phyloP scores from a whole-genome alignment of 495 filamentous ascomycete species.

The Cairneyella variabilis region DNA sequence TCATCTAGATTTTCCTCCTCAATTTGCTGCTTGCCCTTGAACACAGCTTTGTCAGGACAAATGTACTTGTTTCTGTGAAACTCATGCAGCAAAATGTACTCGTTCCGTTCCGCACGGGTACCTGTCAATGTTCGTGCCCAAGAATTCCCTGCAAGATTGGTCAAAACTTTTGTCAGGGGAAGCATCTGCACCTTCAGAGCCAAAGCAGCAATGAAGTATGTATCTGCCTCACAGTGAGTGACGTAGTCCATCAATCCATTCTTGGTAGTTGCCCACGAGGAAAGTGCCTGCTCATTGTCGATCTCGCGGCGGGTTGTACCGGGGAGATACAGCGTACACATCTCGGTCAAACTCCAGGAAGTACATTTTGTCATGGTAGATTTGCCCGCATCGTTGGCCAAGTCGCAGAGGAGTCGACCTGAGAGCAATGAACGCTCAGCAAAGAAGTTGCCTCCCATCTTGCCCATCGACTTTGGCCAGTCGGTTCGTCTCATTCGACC shows the following conservation, averaged over 20 bases:
- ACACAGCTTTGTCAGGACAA: constrained; percentile 84
- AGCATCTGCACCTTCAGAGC: constrained; percentile 87
- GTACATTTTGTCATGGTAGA: constrained; percentile 96
- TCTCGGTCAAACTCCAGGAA: constrained; percentile 95
- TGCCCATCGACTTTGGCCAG: constrained; percentile 88
- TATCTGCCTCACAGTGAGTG: constrained; percentile 88
- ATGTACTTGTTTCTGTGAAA: constrained; percentile 96
- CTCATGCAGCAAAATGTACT: constrained; percentile 97
- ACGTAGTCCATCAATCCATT: constrained; percentile 91
- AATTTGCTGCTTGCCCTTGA: constrained; percentile 61
- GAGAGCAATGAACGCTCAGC: constrained; percentile 85
- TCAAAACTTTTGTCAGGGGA: constrained; percentile 89
- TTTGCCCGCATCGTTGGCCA: constrained; percentile 95
- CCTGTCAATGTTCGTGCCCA: constrained; percentile 96
- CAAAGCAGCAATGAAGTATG: constrained; percentile 89
- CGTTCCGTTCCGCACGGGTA: constrained; percentile 94
- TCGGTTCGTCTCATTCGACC: constrained; percentile 76
- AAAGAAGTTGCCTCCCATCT: constrained; percentile 83
- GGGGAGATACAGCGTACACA: constrained; percentile 82
- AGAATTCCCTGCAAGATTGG: constrained; percentile 95
- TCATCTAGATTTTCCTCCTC: constrained; percentile 72
- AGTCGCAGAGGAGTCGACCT: constrained; percentile 87
- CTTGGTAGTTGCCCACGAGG: constrained; percentile 79
- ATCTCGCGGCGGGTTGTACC: constrained; percentile 69
- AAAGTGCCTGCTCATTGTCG: constrained; percentile 82